phyloP scores from a whole-genome alignment of 768 basidiomycete species.

The Mycena rebaudengoi region DNA sequence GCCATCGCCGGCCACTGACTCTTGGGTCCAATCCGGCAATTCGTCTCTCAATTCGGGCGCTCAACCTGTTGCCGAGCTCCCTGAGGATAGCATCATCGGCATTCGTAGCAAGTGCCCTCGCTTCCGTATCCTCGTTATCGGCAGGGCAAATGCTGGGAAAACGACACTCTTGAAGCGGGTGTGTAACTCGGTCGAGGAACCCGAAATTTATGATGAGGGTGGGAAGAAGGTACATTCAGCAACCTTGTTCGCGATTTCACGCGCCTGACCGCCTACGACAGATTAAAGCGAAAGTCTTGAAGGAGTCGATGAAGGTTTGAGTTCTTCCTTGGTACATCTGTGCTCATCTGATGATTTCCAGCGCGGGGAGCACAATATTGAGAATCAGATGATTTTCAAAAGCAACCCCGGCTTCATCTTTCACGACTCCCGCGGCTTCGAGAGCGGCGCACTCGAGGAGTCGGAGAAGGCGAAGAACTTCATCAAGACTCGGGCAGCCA shows the following conservation, averaged over 20 bases:
- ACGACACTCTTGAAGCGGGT: too few species aligned
- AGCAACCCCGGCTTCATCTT: background rate
- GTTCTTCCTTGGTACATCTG: background rate
- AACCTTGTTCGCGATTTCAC: background rate
- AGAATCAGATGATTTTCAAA: background rate
- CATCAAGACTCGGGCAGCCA: background rate
- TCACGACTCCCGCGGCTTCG: background rate
- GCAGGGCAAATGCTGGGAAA: too few species aligned
- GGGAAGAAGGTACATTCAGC: background rate
- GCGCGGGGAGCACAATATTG: background rate
- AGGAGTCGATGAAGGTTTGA: background rate
- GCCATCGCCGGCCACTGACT: background rate
- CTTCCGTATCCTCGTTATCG: background rate
- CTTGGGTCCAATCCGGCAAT: background rate
- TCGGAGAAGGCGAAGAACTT: background rate
- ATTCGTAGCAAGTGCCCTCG: background rate
- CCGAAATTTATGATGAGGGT: background rate
- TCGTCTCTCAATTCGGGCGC: background rate
- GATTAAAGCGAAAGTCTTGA: background rate
- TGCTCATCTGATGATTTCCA: background rate
- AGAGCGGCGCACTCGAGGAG: background rate
- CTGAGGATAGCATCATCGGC: background rate
- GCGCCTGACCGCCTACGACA: background rate
- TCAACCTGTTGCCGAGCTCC: background rate
- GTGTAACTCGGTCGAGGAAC: too few species aligned